Base-by-base conservation (phyloP, 129 eudicot species). In the Flaveria linearis region DNA sequence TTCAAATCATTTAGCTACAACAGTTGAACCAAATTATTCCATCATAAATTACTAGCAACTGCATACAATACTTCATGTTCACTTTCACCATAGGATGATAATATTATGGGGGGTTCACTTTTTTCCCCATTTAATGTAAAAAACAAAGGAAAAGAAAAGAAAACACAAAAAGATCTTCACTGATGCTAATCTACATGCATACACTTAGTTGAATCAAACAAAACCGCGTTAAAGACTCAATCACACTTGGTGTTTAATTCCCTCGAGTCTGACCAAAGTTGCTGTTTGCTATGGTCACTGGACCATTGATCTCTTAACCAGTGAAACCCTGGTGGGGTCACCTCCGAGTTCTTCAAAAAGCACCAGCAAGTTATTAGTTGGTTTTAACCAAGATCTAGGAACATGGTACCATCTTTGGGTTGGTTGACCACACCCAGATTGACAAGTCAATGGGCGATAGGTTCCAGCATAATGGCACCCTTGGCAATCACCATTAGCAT, bases 391-490 rank as follows among this genome's bases (percentile, higher is more conserved):
- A 16, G 99, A 91, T 55, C 97, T 85, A 8, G 99, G 99, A 47
- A 95, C 88, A 78, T 95, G 97, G 78, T 95, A 95, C 99, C 99
- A 94, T 94, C 89, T 85, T 62, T 94, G 99, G 56, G 99, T 88
- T 42, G 99, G 97, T 82, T 94, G 87, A 65, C 96, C 97, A 73
- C 99, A 94, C 11, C 99, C 99, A 60, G 76, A 53, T 84, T 91
- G 96, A 73, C 99, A 94, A 69, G 89, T 86, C 18, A 85, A 78
- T 18, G 97, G 97, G 57, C 86, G 84, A 46, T 69, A 94, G 56
- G 84, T 82, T 20, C 90, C 96, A 7, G 90, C 56, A 41, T 94
- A 94, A 76, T 85, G 87, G 78, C 96, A 94, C 13, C 84, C 90
- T 41, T 83, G 79, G 80, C 99, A 94, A 75, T 91, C 73, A 45